A percentile compares a stretch with the other conserved stretches of the same genome.
Evolutionary conservation across 179 eudicot species (phyloP).

Genomic region (Camellia oleifera): DNA sequence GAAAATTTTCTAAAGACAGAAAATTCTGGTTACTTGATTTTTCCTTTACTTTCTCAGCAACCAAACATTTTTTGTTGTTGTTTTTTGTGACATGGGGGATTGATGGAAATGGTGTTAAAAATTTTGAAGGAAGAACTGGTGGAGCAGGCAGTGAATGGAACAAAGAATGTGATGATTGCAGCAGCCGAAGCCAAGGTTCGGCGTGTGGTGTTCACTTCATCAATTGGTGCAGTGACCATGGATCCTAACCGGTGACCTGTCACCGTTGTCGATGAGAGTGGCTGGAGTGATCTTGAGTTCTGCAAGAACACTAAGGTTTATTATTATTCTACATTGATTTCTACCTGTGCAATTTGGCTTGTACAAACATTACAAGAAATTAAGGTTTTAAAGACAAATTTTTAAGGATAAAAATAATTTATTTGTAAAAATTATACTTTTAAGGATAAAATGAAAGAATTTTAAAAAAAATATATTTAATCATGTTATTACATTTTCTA

Average conservation of each 20-base stretch:
- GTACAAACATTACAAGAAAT: too few relatives aligned
- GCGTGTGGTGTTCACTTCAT: constrained; percentile 91
- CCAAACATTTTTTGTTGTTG: not conserved
- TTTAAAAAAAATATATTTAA: too few relatives aligned
- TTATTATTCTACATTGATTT: not conserved
- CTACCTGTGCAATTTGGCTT: too few relatives aligned
- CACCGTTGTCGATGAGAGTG: constrained; percentile 74
- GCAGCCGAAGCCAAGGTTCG: constrained; percentile 78
- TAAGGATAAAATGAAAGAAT: too few relatives aligned
- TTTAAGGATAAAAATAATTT: too few relatives aligned
- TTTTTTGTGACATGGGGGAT: not conserved
- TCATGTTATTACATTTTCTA: too few relatives aligned
- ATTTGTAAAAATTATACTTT: too few relatives aligned
- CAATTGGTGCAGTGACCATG: constrained; percentile 96
- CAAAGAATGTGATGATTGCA: constrained; percentile 72
- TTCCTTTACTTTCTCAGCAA: not conserved
- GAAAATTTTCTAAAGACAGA: not conserved
- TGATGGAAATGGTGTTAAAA: not conserved
- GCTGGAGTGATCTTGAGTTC: constrained; percentile 98
- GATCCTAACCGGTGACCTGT: constrained; percentile 80
- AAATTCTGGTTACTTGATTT: not conserved
- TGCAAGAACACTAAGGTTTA: constrained; percentile 94
- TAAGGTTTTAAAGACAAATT: too few relatives aligned
- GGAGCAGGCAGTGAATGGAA: constrained; percentile 91
- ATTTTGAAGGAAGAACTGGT: constrained; percentile 83